These are phyloP conservation scores for Eucalyptus guilfoylei DNA, from an alignment of 345 rosid species.

Conservation along the genomic window DNA sequence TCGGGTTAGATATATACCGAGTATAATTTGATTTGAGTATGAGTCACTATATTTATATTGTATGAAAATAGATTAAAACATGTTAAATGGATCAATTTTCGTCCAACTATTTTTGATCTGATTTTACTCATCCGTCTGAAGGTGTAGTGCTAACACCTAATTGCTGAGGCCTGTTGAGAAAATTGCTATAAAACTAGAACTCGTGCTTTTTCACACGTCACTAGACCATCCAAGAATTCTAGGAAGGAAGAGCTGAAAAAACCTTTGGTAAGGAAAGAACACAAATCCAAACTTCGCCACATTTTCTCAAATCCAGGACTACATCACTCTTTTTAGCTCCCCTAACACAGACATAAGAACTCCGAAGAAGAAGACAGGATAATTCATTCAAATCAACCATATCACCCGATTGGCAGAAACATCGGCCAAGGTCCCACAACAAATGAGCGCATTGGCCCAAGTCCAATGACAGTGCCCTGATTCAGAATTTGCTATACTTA, in stretches of 20 bases:
- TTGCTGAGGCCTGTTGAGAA: background rate
- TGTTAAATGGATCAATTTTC: background rate
- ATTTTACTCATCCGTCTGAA: background rate
- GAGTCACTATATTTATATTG: too few relatives aligned
- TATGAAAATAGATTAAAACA: too few relatives aligned
- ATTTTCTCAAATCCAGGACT: background rate
- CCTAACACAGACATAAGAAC: background rate
- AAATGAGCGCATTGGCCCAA: background rate
- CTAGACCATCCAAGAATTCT: background rate
- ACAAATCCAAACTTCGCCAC: background rate
- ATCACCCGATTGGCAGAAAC: background rate
- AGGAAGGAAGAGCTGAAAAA: background rate
- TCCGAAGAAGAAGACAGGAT: background rate
- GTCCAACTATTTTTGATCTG: background rate
- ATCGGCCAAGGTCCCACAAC: background rate
- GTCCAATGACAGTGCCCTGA: background rate
- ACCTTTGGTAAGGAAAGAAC: background rate
- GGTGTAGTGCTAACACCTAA: background rate
- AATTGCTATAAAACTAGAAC: background rate
- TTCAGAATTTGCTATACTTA: background rate
- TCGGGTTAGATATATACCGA: background rate
- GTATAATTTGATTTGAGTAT: background rate
- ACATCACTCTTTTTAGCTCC: background rate
- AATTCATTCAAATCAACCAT: background rate
- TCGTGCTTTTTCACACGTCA: background rate